These are phyloP conservation scores for Passalora sequoiae DNA, from an alignment of 2,329 filamentous ascomycete genomes.

Conservation along the genomic window DNA sequence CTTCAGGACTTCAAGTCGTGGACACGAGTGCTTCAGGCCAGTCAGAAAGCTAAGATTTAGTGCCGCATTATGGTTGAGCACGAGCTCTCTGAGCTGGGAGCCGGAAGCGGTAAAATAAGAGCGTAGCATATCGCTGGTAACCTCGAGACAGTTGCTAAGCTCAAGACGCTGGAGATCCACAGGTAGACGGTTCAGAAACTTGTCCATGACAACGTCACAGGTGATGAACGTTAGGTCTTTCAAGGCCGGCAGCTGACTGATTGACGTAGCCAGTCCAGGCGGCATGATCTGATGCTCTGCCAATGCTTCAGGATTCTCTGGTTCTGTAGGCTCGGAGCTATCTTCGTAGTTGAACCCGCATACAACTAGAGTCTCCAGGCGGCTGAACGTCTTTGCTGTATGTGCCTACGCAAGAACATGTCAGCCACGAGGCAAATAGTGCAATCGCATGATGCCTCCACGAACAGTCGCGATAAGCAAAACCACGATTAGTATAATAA, in stretches of 20 bases:
- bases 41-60: constrained; percentile 71
- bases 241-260: constrained; percentile 58
- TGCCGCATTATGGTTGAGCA: constrained; percentile 72
- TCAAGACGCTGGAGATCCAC: constrained; percentile 61
- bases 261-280: constrained; percentile 41
- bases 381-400: constrained; percentile 45
- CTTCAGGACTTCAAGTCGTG: constrained; percentile 62
- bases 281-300: constrained; percentile 1
- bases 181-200: constrained; percentile 65
- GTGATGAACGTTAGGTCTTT: constrained; percentile 67
- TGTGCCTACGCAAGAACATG: too few species aligned
- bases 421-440: too few species aligned
- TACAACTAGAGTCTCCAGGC: constrained; percentile 54
- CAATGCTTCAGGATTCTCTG: constrained; percentile 29
- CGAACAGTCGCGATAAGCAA: too few species aligned
- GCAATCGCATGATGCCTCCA: too few species aligned
- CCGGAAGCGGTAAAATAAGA: constrained; percentile 65
- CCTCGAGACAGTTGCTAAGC: constrained; percentile 71
- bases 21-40: constrained; percentile 61
- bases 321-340: constrained; percentile 32
- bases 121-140: constrained; percentile 62
- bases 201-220: constrained; percentile 64
- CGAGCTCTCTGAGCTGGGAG: constrained; percentile 59
- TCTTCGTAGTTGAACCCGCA: constrained; percentile 38
- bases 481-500: too few species aligned